phyloP scores from a whole-genome alignment of 2,329 filamentous ascomycete species.

The Neofusicoccum cordaticola region DNA sequence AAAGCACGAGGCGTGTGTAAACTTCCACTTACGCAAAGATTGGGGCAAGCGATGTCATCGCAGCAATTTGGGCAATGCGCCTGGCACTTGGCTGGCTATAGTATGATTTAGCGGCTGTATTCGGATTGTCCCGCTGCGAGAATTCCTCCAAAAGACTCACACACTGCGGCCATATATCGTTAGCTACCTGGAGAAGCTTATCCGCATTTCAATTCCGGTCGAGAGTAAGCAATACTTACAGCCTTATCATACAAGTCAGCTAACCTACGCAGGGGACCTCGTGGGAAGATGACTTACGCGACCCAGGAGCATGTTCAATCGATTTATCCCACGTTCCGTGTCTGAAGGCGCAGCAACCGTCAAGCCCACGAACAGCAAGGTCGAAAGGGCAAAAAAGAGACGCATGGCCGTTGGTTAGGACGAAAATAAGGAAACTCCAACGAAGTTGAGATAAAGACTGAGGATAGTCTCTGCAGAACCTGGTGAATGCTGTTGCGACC shows the following conservation, averaged over 20 bases:
- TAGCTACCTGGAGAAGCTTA: neutral
- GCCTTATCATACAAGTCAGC: neutral
- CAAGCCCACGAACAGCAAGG: neutral
- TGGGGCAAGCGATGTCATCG: neutral
- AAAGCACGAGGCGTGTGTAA: neutral
- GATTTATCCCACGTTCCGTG: neutral
- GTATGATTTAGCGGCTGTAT: neutral
- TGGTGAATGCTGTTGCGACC: neutral
- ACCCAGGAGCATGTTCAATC: neutral
- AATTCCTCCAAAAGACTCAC: neutral
- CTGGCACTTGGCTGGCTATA: neutral
- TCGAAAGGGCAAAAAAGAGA: neutral
- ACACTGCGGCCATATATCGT: neutral
- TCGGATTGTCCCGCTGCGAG: too few species aligned
- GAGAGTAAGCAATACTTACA: neutral
- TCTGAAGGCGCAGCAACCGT: neutral
- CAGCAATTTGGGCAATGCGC: neutral
- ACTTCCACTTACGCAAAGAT: constrained; percentile 3
- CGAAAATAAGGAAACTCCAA: too few species aligned
- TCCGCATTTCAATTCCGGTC: neutral
- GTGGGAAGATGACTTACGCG: neutral
- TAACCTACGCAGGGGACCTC: neutral
- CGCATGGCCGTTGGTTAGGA: neutral
- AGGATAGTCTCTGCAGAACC: too few species aligned
- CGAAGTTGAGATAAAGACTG: too few species aligned